Evolutionary conservation across 768 basidiomycete species (phyloP), one percentile per base, ranked within the genome.

Genomic region (Candolleomyces aberdarensis): DNA sequence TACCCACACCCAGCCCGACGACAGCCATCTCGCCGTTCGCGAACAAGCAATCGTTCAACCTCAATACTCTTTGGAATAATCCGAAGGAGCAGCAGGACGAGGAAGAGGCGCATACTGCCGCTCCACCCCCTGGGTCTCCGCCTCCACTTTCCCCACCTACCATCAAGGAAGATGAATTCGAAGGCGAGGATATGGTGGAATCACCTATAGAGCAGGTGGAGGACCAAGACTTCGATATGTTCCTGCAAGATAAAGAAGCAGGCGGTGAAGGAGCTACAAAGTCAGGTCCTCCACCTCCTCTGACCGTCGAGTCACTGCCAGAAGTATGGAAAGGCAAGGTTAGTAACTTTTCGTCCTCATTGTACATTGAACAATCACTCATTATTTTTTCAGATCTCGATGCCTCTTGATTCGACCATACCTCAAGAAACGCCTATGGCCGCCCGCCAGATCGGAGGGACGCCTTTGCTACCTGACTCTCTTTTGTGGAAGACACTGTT

Each of bases 161-260:
- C 9, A 59, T 61, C 9, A 69, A 70, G 31, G 66, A 72, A 20
- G 65, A 66, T 13, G 68, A 71, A 8, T 68, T 68, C 17, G 72
- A 72, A 3, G 80, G 76, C 64, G 79, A 79, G n/a, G 74, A 75
- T 36, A 71, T 74, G 9, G 80, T 83, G 64, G 84, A 81, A 66
- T 73, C 74, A 44, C 79, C 77, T 3, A 69, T 61, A 47, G 66
- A 65, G 54, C 83, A 80, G 62, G 80, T 86, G 10, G 85, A 86
- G 57, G 92, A 93, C 72, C 83, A 86, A 63, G 92, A 93, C 70
- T 93, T 95, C 67, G 92, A 94, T 65, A 90, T 93, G 86, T 88
- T 93, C 67, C 74, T 95, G 43, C 83, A 85, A 60, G 85, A 89
- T 60, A 83, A 87, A 62, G 82, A 80, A 31, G 59, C 78, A 15